Base-by-base conservation (phyloP, 148 eudicot species). In the Tetragonia tetragonoides region DNA sequence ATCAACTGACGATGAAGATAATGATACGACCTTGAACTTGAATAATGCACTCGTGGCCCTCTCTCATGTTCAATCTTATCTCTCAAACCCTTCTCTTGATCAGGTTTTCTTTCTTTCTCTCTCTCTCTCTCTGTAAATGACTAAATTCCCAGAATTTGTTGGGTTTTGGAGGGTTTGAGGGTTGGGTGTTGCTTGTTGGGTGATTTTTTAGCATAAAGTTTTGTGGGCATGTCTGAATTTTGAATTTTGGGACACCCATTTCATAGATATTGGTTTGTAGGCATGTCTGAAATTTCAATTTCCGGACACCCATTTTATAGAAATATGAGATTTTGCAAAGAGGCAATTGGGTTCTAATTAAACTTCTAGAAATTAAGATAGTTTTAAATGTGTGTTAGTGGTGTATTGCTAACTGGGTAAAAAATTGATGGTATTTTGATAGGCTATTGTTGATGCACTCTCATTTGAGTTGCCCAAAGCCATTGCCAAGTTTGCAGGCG, bases 391-490 rank as follows among this genome's bases (percentile, higher is more conserved):
- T 73, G 24, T 57, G 42, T 8, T 59, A 10, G 57, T 46, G 49
- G 42, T 75, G 38, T 47, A 54, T 15, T 61, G 40, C 34, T 51
- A 24, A 74, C 56, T 51, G 63, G 67, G 21, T 60, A 60, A n/a
- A 44, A 37, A 38, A 21, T 40, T 21, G 53, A 34, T 70, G 64
- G 68, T 63, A 49, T 61, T 75, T 67, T 51, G 7, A 73, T 75
- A 95, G 98, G 89, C 81, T 24, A 89, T 92, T 75, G 64, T 95
- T 72, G 98, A 95, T 84, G 90, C 85, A 6, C 86, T 95, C 23
- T 87, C 98, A 11, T 92, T 89, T 85, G 92, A 89, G 87, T 69
- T 92, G 83, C 96, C 92, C 21, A 89, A 91, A 79, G 92, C 85
- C n/a, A 83, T 81, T 77, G 91, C 94, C 64, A 85, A 86, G 83